Percentiles rank a stretch among this genome's conserved stretches.
These are phyloP conservation scores for Aspergillus avenaceus DNA, from an alignment of 495 filamentous ascomycete species.

Conservation along the genomic window DNA sequence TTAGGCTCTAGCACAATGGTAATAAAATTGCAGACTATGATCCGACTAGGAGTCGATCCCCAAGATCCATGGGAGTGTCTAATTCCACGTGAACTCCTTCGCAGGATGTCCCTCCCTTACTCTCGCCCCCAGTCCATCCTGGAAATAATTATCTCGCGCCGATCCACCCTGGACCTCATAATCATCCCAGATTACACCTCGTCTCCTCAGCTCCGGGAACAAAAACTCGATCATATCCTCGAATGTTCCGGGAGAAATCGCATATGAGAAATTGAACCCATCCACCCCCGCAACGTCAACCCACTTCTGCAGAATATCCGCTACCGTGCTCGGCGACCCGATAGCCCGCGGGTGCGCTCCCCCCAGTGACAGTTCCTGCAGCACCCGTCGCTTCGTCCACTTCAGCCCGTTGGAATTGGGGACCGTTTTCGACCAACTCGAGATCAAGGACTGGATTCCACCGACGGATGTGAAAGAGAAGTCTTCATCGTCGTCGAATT, in stretches of 20 bases:
- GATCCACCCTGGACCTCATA: not conserved
- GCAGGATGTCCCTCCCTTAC: not conserved
- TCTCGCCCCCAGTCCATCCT: conserved; percentile 1
- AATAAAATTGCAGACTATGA: too few relatives aligned
- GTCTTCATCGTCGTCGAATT: conserved; percentile 8
- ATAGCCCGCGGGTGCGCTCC: conserved; percentile 2
- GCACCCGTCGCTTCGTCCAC: conserved; percentile 7
- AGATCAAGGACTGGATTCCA: conserved; percentile 5
- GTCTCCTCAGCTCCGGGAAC: not conserved
- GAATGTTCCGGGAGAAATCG: conserved; percentile 3
- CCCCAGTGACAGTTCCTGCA: conserved; percentile 5
- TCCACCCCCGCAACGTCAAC: conserved; percentile 19
- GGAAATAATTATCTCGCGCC: conserved; percentile 3
- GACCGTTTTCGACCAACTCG: conserved; percentile 6
- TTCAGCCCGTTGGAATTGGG: conserved; percentile 7
- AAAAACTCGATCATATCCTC: conserved; percentile 4
- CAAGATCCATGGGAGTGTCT: too few relatives aligned
- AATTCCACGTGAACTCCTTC: not conserved
- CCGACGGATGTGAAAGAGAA: not conserved
- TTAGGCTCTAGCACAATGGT: too few relatives aligned
- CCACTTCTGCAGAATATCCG: conserved; percentile 44
- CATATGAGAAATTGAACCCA: conserved; percentile 6
- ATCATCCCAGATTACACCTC: conserved; percentile 3
- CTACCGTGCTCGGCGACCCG: conserved; percentile 30
- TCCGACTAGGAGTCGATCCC: too few relatives aligned